Conservation (phyloP, 129 eudicot genomes). For the Flaveria bidentis region DNA sequence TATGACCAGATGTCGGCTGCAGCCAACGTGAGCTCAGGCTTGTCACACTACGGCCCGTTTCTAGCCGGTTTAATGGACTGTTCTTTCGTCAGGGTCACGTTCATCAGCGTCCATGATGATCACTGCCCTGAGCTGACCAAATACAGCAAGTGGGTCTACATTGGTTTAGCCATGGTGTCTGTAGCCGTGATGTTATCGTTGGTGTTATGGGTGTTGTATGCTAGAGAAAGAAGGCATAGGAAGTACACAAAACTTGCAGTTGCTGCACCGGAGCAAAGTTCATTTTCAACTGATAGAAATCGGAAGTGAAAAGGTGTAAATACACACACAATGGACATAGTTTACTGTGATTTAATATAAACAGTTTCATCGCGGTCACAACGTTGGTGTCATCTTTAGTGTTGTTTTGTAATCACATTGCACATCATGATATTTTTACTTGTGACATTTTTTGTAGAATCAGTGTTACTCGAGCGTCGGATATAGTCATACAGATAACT, state of each 20-base stretch:
- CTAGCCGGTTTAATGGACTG: conserved; percentile 57
- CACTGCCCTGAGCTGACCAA: conserved; percentile 56
- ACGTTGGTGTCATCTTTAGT: neutral
- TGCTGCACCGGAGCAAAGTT: conserved; percentile 27
- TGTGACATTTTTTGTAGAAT: too few relatives aligned
- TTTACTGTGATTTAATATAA: neutral
- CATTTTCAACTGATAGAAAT: conserved; percentile 11
- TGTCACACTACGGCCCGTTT: conserved; percentile 57
- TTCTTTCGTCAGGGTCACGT: conserved; percentile 60
- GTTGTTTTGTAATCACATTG: neutral
- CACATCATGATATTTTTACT: too few relatives aligned
- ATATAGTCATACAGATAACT: too few relatives aligned
- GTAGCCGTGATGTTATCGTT: conserved; percentile 66
- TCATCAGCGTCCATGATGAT: conserved; percentile 39
- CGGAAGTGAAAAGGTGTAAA: neutral
- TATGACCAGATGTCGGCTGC: conserved; percentile 66
- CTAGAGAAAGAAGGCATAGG: conserved; percentile 81
- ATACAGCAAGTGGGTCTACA: conserved; percentile 66
- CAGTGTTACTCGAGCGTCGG: too few relatives aligned
- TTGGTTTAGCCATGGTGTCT: conserved; percentile 67
- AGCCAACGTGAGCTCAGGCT: conserved; percentile 70
- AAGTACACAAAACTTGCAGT: conserved; percentile 48
- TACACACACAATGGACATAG: neutral
- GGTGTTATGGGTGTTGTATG: conserved; percentile 74
- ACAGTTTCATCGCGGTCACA: neutral